Conservation (phyloP, 305 asterid genomes). For the Salvia sclarea region DNA sequence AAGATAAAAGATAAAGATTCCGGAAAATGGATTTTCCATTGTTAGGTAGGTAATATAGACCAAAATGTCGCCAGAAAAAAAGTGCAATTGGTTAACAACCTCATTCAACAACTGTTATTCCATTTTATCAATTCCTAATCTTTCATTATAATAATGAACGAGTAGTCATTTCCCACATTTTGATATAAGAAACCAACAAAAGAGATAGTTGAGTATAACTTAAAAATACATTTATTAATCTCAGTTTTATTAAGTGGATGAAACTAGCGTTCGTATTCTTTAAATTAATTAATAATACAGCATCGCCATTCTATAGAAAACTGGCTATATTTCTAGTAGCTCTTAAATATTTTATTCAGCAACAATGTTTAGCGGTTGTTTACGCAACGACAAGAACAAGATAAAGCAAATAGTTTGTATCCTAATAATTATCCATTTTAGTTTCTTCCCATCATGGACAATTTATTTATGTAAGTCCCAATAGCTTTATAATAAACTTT, state of each 20-base stretch:
- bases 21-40: constrained; percentile 7
- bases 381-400: no score
- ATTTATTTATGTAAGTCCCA: no score
- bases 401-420: background rate
- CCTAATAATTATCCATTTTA: no score
- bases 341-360: no score
- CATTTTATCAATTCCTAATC: constrained; percentile 19
- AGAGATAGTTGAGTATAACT: background rate
- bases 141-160: background rate
- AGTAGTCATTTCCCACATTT: background rate
- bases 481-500: background rate
- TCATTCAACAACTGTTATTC: constrained; percentile 34
- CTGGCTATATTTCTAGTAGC: background rate
- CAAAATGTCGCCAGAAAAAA: constrained; percentile 24
- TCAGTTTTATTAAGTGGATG: background rate
- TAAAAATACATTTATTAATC: background rate
- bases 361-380: background rate
- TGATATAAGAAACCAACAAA: background rate
- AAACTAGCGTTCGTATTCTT: background rate
- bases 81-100: constrained; percentile 38
- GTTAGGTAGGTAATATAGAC: constrained; percentile 32
- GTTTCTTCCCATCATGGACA: no score
- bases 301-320: background rate
- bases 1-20: background rate
- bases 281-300: no score